These are phyloP conservation scores for Calonectria henricotiae DNA, from an alignment of 2,329 filamentous ascomycete genomes.

Conservation along the genomic window DNA sequence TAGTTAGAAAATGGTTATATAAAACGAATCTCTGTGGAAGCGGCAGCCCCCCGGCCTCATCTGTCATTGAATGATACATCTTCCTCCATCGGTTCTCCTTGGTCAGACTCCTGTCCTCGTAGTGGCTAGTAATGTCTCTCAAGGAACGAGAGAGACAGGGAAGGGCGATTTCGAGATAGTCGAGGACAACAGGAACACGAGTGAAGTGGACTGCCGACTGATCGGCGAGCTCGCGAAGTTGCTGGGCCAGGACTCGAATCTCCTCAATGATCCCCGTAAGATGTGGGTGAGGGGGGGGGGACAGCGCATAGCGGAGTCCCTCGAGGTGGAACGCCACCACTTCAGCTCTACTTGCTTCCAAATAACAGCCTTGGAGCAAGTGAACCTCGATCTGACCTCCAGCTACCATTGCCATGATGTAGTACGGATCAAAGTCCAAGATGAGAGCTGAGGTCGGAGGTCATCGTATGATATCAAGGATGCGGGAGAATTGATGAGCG, in stretches of 20 bases:
- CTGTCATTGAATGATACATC: slow-evolving; percentile 72
- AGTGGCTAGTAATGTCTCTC: slow-evolving; percentile 68
- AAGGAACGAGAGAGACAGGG: slow-evolving; percentile 71
- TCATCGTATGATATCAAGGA: slow-evolving; percentile 45
- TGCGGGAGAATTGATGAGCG: slow-evolving; percentile 31
- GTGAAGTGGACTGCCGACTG: slow-evolving; percentile 68
- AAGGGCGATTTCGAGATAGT: slow-evolving; percentile 72
- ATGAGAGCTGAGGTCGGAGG: slow-evolving; percentile 34
- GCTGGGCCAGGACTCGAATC: slow-evolving; percentile 62
- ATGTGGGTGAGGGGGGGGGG: slow-evolving; percentile 64
- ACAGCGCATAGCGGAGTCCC: slow-evolving; percentile 64
- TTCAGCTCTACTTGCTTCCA: slow-evolving; percentile 70
- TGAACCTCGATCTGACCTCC: slow-evolving; percentile 55
- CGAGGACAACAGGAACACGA: slow-evolving; percentile 68
- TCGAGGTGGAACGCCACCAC: slow-evolving; percentile 66
- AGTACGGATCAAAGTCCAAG: slow-evolving; percentile 39
- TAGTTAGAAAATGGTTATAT: slow-evolving; percentile 70
- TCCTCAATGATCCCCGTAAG: slow-evolving; percentile 67
- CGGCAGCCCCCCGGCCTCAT: slow-evolving; percentile 68
- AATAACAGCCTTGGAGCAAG: slow-evolving; percentile 69
- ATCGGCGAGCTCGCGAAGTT: slow-evolving; percentile 71
- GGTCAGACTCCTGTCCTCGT: slow-evolving; percentile 67
- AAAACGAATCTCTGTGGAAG: slow-evolving; percentile 70
- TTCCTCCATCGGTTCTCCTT: slow-evolving; percentile 71
- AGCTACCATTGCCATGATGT: slow-evolving; percentile 55